A percentile compares a stretch with the other conserved stretches of the same genome.
phyloP scores from a whole-genome alignment of 257 asterid genomes.

The Echium plantagineum region DNA sequence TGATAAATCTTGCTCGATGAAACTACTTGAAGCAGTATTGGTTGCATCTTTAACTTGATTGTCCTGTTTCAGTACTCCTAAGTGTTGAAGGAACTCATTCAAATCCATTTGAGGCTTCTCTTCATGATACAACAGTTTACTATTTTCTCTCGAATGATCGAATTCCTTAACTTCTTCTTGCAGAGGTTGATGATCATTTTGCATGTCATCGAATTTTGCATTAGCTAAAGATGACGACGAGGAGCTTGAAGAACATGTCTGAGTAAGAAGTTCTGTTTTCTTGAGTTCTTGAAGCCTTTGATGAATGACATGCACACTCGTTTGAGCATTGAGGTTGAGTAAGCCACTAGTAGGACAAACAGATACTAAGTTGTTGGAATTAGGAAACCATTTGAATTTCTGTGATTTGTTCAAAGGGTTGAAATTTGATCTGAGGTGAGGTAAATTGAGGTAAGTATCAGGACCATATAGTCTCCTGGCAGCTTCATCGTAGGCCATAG shows the following conservation, averaged over 20 bases:
- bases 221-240: slow-evolving; percentile 18
- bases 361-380: slow-evolving; percentile 29
- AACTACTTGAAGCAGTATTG: slow-evolving; percentile 14
- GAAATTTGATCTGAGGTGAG: slow-evolving; percentile 66
- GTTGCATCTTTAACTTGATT: slow-evolving; percentile 22
- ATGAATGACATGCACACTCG: slow-evolving; percentile 81
- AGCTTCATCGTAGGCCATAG: slow-evolving; percentile 96
- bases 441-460: slow-evolving; percentile 86
- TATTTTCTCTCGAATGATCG: slow-evolving; percentile 21
- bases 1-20: slow-evolving; percentile 32
- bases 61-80: slow-evolving; percentile 60
- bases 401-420: slow-evolving; percentile 80
- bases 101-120: slow-evolving; percentile 91
- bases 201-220: slow-evolving; percentile 22
- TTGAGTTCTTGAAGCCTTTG: slow-evolving; percentile 83
- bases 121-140: slow-evolving; percentile 19
- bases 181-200: slow-evolving; percentile 19
- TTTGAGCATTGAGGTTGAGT: slow-evolving; percentile 76
- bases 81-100: slow-evolving; percentile 78
- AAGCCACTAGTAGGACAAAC: slow-evolving; percentile 50
- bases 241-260: slow-evolving; percentile 38
- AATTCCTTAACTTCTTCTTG: slow-evolving; percentile 24
- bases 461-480: slow-evolving; percentile 86
- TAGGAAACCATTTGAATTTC: slow-evolving; percentile 84
- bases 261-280: slow-evolving; percentile 43